Base-by-base conservation (phyloP, 306 rosid species). In the Mimosa bimucronata region DNA sequence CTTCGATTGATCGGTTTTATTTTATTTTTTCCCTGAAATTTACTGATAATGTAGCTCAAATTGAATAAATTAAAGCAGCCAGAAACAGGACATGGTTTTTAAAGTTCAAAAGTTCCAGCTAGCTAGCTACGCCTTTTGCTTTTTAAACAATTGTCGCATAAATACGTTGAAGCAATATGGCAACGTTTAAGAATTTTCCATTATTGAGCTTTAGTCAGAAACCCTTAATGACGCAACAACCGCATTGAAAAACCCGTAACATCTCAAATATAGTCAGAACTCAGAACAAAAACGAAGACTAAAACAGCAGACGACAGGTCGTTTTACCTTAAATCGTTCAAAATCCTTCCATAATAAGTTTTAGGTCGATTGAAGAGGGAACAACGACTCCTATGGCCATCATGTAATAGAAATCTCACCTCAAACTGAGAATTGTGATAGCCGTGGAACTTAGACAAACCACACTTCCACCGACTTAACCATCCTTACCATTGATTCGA, bases 361-460 rank as follows among this genome's bases (percentile, higher is more conserved):
- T 38, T 53, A 3, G 38, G 25, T 57, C 21, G 15, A 19, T 50
- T 14, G 19, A 40, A 21, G 52, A n/a, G 3, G 37, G 73, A 77
- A 66, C 37, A 8, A 8, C 7, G 31, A 48, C 55, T 4, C 55
- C 55, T 19, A 18, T 19, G 23, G 45, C 23, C 30, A 14, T 15
- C 23, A 71, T 44, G 46, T 52, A 74, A 74, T 81, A 9, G 76
- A 66, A 81, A 66, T 68, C 80, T 66, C 70, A 74, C 84, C 71
- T 55, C 30, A 67, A 75, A 65, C 30, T 67, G 31, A 34, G 31
- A n/a, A 10, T 74, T 23, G 44, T 64, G 15, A 45, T 52, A 52
- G 45, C 38, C 16, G 25, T 25, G 28, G n/a, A 71, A 79, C 71
- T 62, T 31, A 21, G 16, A 50, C 71, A n/a, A 42, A 65, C 37